Percentiles rank a stretch among this genome's conserved stretches.
Evolutionary conservation across 2,329 filamentous ascomycete species (phyloP).

Genomic region (Thielaviopsis punctulata): DNA sequence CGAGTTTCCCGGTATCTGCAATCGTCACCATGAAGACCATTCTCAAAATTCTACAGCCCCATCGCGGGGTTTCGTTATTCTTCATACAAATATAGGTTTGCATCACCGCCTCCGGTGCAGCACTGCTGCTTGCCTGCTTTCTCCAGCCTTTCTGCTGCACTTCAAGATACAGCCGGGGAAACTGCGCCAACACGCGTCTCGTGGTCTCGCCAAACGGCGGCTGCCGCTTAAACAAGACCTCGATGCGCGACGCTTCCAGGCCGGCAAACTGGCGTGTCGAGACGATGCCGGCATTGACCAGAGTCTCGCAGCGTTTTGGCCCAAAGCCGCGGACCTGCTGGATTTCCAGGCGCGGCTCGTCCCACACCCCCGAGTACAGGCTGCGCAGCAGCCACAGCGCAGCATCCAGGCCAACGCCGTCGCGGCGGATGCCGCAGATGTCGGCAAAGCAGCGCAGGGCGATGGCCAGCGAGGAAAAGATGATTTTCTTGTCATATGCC

Average conservation of each 20-base stretch:
- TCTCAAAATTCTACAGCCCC: constrained; percentile 46
- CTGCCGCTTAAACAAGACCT: constrained; percentile 59
- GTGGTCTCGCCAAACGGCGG: constrained; percentile 66
- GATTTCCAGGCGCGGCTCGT: constrained; percentile 63
- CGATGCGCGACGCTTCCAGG: constrained; percentile 54
- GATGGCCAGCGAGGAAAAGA: constrained; percentile 20
- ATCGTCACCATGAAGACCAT: constrained; percentile 29
- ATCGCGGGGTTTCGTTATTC: constrained; percentile 45
- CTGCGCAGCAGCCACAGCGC: constrained; percentile 66
- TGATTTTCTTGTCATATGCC: constrained; percentile 16
- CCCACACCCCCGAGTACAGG: constrained; percentile 61
- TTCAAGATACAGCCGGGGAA: constrained; percentile 41
- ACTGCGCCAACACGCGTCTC: constrained; percentile 44
- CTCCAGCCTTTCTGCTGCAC: constrained; percentile 15
- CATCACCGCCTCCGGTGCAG: constrained; percentile 20
- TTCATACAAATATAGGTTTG: constrained; percentile 41
- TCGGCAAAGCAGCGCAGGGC: constrained; percentile 23
- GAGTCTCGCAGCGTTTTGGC: constrained; percentile 53
- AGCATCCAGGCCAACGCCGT: constrained; percentile 49
- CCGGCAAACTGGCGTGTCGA: constrained; percentile 53
- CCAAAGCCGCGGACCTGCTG: constrained; percentile 72
- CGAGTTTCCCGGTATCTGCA: constrained; percentile 34
- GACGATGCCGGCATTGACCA: constrained; percentile 52
- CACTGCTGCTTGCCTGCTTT: not conserved
- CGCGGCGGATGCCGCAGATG: constrained; percentile 24